Conservation (phyloP, 352 stramenopile species). For the Phytophthora sp. region DNA sequence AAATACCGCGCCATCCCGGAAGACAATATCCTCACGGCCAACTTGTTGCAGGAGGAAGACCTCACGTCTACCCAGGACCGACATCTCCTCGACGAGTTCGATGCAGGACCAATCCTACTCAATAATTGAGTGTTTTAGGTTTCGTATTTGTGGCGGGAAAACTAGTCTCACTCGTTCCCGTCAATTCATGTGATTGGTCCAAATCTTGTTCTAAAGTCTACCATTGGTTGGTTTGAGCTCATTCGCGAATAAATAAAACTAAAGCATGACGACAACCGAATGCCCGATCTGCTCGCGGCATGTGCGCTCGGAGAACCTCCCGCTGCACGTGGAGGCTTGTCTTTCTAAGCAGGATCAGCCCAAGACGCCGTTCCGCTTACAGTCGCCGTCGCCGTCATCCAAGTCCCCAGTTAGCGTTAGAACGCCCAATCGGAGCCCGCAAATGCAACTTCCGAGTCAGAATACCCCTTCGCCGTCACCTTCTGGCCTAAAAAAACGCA, state of each 20-base stretch:
- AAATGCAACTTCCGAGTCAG: not conserved
- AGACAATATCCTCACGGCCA: slow-evolving; percentile 42
- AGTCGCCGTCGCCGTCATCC: slow-evolving; percentile 21
- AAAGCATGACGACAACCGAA: slow-evolving; percentile 41
- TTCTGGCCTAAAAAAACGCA: slow-evolving; percentile 57
- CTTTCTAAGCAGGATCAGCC: slow-evolving; percentile 38
- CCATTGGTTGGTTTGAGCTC: slow-evolving; percentile 20
- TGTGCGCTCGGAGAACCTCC: slow-evolving; percentile 75
- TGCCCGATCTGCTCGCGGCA: slow-evolving; percentile 84
- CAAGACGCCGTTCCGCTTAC: slow-evolving; percentile 19
- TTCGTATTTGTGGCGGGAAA: slow-evolving; percentile 21
- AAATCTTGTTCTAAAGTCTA: slow-evolving; percentile 12
- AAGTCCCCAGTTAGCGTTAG: slow-evolving; percentile 13
- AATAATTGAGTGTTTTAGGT: slow-evolving; percentile 13
- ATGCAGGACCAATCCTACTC: slow-evolving; percentile 27
- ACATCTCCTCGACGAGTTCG: slow-evolving; percentile 41
- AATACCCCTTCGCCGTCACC: slow-evolving; percentile 25
- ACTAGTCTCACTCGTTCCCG: slow-evolving; percentile 10
- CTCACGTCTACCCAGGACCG: slow-evolving; percentile 34
- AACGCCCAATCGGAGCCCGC: slow-evolving; percentile 17
- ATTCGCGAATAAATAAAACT: not conserved
- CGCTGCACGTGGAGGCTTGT: slow-evolving; percentile 78
- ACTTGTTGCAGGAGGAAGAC: slow-evolving; percentile 41
- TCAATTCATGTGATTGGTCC: slow-evolving; percentile 29
- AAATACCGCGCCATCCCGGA: slow-evolving; percentile 45